These are phyloP conservation scores for Trametes polyzona DNA, from an alignment of 1,284 basidiomycete genomes.

Conservation along the genomic window DNA sequence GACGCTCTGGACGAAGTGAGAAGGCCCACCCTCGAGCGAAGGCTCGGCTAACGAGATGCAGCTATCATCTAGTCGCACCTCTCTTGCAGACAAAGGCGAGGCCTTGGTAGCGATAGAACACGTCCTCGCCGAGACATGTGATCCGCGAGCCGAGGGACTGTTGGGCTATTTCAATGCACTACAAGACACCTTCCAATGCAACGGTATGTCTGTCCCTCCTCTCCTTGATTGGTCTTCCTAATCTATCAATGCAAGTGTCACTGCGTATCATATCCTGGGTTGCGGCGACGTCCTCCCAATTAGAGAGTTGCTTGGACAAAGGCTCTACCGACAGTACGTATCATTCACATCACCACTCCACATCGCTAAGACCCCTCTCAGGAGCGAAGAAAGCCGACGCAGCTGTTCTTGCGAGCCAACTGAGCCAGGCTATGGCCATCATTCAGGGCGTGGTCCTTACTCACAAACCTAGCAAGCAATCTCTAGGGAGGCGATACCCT, in stretches of 20 bases:
- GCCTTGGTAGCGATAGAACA: slow-evolving; percentile 62
- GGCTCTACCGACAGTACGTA: slow-evolving; percentile 33
- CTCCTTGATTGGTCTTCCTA: background rate
- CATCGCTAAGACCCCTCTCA: background rate
- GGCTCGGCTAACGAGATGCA: slow-evolving; percentile 34
- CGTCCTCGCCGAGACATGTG: slow-evolving; percentile 59
- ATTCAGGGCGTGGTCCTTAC: slow-evolving; percentile 82
- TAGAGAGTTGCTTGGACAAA: slow-evolving; percentile 31
- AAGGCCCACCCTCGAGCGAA: slow-evolving; percentile 8
- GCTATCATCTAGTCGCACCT: slow-evolving; percentile 64
- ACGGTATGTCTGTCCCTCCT: slow-evolving; percentile 53
- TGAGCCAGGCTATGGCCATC: slow-evolving; percentile 63
- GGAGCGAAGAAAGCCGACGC: slow-evolving; percentile 51
- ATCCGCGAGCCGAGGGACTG: slow-evolving; percentile 38
- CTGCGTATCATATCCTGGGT: slow-evolving; percentile 61
- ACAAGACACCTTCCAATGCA: slow-evolving; percentile 79
- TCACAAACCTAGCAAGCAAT: slow-evolving; percentile 70
- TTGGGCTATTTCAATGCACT: slow-evolving; percentile 61
- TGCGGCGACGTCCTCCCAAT: slow-evolving; percentile 27
- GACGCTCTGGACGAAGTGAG: slow-evolving; percentile 69
- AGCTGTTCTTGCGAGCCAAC: slow-evolving; percentile 48
- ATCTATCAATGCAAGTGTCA: slow-evolving; percentile 58
- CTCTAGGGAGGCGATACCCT: slow-evolving; percentile 67
- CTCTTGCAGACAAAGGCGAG: slow-evolving; percentile 49
- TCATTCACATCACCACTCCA: accelerated